A percentile compares a stretch with the other conserved stretches of the same genome.
Evolutionary conservation across 2,329 filamentous ascomycete species (phyloP).

Genomic region (Beauveria australis): DNA sequence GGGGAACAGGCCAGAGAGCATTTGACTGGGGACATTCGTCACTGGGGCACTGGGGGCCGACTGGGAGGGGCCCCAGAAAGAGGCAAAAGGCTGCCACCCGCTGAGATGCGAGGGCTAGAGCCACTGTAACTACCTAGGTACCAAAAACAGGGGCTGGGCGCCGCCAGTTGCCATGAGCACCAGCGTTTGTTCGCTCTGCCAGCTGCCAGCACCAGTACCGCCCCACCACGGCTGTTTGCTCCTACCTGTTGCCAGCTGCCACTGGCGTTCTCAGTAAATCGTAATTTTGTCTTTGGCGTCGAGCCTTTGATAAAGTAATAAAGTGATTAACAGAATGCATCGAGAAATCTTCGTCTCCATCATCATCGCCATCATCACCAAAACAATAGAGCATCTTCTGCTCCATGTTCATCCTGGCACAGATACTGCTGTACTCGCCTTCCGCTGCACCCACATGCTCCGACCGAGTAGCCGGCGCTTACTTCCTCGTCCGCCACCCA

Average conservation of each 20-base stretch:
- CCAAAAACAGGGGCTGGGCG: not conserved
- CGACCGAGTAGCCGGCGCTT: conserved; percentile 10
- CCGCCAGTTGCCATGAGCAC: conserved; percentile 8
- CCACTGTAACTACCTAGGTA: no score
- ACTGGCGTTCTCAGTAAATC: not conserved
- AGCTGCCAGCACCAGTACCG: not conserved
- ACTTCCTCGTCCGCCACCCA: not conserved
- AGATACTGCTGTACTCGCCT: not conserved
- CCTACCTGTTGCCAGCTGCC: not conserved
- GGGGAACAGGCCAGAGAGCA: not conserved
- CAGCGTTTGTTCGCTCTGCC: not conserved
- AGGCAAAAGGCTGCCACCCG: not conserved
- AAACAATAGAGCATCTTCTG: not conserved
- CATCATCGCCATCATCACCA: not conserved
- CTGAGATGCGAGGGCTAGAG: no score
- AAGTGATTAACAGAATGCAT: not conserved
- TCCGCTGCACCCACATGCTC: conserved; percentile 2
- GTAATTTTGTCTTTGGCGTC: not conserved
- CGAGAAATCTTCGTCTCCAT: not conserved
- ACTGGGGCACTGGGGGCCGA: not conserved
- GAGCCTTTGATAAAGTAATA: no score
- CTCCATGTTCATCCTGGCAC: not conserved
- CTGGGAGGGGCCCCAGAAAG: not conserved
- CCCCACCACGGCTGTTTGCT: not conserved
- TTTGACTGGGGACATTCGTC: conserved; percentile 1